These are phyloP conservation scores for Kockovaella imperatae DNA, from an alignment of 768 basidiomycete genomes.

Conservation along the genomic window DNA sequence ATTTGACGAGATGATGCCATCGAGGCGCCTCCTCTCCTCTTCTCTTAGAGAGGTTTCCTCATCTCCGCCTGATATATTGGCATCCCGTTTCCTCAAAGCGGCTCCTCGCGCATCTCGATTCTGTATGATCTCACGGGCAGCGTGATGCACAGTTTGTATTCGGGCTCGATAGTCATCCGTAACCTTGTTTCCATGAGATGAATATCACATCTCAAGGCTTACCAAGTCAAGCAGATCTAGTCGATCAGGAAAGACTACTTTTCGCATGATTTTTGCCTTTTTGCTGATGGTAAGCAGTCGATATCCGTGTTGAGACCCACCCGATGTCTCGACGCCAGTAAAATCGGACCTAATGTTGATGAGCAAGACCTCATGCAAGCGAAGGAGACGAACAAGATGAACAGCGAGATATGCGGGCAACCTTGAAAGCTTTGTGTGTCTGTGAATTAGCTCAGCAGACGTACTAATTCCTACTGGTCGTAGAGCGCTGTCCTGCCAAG, in stretches of 20 bases:
- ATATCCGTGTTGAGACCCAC: conserved; percentile 9
- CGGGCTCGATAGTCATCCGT: conserved; percentile 70
- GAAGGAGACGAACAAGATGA: conserved; percentile 55
- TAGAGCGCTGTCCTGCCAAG: conserved; percentile 76
- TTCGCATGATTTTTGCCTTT: conserved; percentile 93
- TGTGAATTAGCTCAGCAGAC: conserved; percentile 4
- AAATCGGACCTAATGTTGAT: conserved; percentile 60
- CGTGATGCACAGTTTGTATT: conserved; percentile 61
- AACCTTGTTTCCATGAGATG: conserved; percentile 39
- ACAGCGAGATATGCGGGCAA: conserved; percentile 71
- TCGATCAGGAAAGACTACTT: conserved; percentile 86
- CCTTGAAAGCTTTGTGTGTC: conserved; percentile 56
- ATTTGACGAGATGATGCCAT: conserved; percentile 52
- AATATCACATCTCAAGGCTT: conserved; percentile 3
- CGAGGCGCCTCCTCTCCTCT: conserved; percentile 61
- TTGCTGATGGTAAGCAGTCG: conserved; percentile 16
- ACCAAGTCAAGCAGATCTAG: conserved; percentile 75
- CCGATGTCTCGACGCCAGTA: conserved; percentile 82
- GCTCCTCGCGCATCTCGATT: conserved; percentile 76
- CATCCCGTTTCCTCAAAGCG: conserved; percentile 55
- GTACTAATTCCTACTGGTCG: conserved; percentile 49
- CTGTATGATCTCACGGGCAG: conserved; percentile 71
- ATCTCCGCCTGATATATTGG: conserved; percentile 3
- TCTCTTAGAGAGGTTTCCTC: conserved; percentile 53
- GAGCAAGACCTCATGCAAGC: not conserved